Evolutionary conservation across 179 eudicot genomes (phyloP).

Genomic region (Vitellaria paradoxa): DNA sequence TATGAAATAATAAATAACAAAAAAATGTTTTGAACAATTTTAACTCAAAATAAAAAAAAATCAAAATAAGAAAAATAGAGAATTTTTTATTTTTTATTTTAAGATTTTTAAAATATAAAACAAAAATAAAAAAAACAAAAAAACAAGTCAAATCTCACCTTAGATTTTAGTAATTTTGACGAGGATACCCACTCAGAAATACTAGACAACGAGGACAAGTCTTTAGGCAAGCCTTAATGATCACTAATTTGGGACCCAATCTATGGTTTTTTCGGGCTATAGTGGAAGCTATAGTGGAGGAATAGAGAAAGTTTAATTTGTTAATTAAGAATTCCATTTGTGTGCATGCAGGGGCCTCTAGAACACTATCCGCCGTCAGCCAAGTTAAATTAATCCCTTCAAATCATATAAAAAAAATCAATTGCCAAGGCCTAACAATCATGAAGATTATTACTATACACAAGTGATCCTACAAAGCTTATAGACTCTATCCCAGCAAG

Average conservation of each 20-base stretch:
- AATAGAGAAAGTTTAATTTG: not conserved
- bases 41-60: too few species aligned
- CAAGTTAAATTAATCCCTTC: not conserved
- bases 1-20: too few species aligned
- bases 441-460: slow-evolving; percentile 6
- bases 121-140: too few species aligned
- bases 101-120: too few species aligned
- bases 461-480: not conserved
- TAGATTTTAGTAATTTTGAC: not conserved
- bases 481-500: not conserved
- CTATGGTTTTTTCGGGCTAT: not conserved
- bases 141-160: too few species aligned
- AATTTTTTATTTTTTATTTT: too few species aligned
- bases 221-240: slow-evolving; percentile 3
- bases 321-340: slow-evolving; percentile 12
- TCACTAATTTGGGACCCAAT: slow-evolving; percentile 13
- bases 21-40: too few species aligned
- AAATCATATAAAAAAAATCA: slow-evolving; percentile 2
- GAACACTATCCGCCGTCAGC: slow-evolving; percentile 29
- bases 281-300: slow-evolving; percentile 21
- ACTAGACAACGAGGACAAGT: not conserved
- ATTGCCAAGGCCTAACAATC: slow-evolving; percentile 17
- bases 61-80: too few species aligned
- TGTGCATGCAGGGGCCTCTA: slow-evolving; percentile 1
- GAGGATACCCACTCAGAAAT: not conserved